Conservation (phyloP, 208 protist genomes). For the Endotrypanum monterogeii region DNA sequence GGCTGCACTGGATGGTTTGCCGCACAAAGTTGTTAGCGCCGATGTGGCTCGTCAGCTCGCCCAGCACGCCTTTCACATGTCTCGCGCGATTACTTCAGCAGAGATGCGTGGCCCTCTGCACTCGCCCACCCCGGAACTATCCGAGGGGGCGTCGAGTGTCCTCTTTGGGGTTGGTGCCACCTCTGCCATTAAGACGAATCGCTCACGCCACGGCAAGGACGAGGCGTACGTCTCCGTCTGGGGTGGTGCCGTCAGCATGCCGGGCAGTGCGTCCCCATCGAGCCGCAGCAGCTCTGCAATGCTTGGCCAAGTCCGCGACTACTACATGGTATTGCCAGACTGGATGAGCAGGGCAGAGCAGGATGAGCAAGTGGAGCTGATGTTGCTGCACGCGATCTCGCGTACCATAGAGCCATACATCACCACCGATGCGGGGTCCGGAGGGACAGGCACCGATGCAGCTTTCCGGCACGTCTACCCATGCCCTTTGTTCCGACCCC, state of each 20-base stretch:
- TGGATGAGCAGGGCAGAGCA: conserved; percentile 37
- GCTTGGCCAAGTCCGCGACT: conserved; percentile 23
- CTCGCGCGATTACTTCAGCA: conserved; percentile 1
- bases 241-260: conserved; percentile 15
- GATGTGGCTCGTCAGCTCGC: conserved; percentile 51
- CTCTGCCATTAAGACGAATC: conserved; percentile 46
- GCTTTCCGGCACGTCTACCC: not conserved
- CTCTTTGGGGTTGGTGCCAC: conserved; percentile 70
- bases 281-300: not conserved
- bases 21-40: conserved; percentile 32
- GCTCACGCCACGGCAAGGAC: conserved; percentile 38
- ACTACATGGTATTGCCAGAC: conserved; percentile 42
- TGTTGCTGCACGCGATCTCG: conserved; percentile 55
- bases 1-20: conserved; percentile 47
- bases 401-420: conserved; percentile 14
- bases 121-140: not conserved
- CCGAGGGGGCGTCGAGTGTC: not conserved
- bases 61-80: conserved; percentile 56
- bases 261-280: not conserved
- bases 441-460: not conserved
- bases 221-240: conserved; percentile 56
- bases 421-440: conserved; percentile 4
- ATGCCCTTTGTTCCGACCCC: conserved; percentile 3
- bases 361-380: conserved; percentile 47
- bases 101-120: conserved; percentile 8